A percentile compares a stretch with the other conserved stretches of the same genome.
Evolutionary conservation across 2,329 filamentous ascomycete species (phyloP).

Genomic region (Curvularia spicifera): DNA sequence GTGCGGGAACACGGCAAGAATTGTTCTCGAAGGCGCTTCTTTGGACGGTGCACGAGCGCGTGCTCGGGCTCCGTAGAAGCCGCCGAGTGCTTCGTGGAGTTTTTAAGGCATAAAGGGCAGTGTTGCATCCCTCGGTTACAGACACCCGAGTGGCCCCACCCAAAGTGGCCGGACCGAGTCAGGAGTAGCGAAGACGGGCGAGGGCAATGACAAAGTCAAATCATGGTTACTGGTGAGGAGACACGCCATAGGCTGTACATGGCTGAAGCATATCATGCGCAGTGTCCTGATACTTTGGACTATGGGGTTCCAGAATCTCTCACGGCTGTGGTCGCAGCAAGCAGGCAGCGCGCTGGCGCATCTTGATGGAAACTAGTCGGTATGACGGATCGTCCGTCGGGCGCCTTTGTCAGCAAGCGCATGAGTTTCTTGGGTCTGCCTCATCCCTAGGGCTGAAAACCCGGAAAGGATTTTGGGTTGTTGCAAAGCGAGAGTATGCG

Average conservation of each 20-base stretch:
- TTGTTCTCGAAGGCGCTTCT: constrained; percentile 13
- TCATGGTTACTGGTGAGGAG: constrained; percentile 12
- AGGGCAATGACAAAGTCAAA: constrained; percentile 3
- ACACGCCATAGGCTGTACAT: constrained; percentile 15
- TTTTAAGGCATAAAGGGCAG: constrained; percentile 6
- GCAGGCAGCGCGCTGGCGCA: constrained; percentile 11
- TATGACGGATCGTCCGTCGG: constrained; percentile 18
- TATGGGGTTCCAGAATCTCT: constrained; percentile 22
- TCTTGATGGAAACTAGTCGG: constrained; percentile 17
- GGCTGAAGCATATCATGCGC: constrained; percentile 21
- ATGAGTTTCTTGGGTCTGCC: constrained; percentile 9
- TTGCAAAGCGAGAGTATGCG: constrained; percentile 3
- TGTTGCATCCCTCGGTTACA: constrained; percentile 5
- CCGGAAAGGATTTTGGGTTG: background rate
- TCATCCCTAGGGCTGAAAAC: constrained; percentile 7
- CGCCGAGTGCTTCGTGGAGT: constrained; percentile 1
- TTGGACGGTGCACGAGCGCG: constrained; percentile 11
- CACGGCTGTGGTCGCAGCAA: constrained; percentile 19
- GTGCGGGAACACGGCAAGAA: constrained; percentile 9
- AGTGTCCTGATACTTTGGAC: constrained; percentile 19
- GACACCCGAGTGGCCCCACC: background rate
- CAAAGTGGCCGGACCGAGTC: constrained; percentile 3
- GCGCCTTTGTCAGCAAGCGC: constrained; percentile 17
- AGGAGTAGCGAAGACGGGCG: constrained; percentile 10
- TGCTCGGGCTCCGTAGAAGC: constrained; percentile 1